These are phyloP conservation scores for Cicer judaicum DNA, from an alignment of 306 rosid species.

Conservation along the genomic window DNA sequence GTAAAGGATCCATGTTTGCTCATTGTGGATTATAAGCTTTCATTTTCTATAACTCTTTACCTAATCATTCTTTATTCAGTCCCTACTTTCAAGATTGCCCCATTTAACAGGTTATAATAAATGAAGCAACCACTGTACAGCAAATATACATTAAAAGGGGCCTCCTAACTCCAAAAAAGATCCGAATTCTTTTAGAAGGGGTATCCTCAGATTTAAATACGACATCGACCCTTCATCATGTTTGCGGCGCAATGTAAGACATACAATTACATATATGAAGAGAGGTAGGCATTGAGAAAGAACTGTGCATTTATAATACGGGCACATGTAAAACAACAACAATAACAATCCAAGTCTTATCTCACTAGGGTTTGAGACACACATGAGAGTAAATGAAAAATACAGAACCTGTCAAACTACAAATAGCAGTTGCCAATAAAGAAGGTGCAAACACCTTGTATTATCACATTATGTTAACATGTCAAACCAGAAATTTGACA, in stretches of 20 bases:
- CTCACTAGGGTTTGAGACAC: background rate
- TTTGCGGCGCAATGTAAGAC: slow-evolving; percentile 2
- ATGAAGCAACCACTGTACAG: background rate
- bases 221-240: slow-evolving; percentile 1
- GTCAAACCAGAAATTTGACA: background rate
- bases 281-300: slow-evolving; percentile 8
- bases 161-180: background rate
- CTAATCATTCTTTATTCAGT: background rate
- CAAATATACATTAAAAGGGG: background rate
- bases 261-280: background rate
- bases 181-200: background rate
- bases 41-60: slow-evolving; percentile 19
- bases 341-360: slow-evolving; percentile 1
- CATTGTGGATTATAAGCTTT: slow-evolving; percentile 6
- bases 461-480: background rate
- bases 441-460: background rate
- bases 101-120: background rate
- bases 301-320: background rate
- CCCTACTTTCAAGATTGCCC: background rate
- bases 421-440: background rate
- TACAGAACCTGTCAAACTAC: slow-evolving; percentile 4
- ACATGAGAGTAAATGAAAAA: slow-evolving; percentile 1
- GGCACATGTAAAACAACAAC: slow-evolving; percentile 1
- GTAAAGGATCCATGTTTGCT: background rate
- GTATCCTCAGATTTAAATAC: background rate